Percentiles rank a stretch among this genome's conserved stretches.
These are phyloP conservation scores for Stereum hirsutum DNA, from an alignment of 1,284 basidiomycete species.

Conservation along the genomic window DNA sequence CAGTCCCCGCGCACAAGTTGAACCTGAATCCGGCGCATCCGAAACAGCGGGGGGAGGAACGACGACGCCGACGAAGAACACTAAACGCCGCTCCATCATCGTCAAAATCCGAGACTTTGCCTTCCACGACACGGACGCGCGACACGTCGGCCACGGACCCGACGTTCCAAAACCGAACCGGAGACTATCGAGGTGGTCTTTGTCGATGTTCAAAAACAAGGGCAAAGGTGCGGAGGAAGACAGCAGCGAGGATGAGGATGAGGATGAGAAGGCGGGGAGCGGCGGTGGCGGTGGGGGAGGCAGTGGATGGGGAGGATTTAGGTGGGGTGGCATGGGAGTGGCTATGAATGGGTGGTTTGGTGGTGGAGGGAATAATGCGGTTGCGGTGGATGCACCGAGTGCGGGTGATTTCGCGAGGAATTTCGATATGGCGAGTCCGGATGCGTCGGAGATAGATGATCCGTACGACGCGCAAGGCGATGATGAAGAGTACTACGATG, in stretches of 20 bases:
- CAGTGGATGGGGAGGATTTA: conserved; percentile 28
- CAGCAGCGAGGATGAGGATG: conserved; percentile 17
- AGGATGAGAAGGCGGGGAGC: conserved; percentile 31
- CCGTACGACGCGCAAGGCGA: conserved; percentile 4
- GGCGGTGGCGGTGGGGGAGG: conserved; percentile 26
- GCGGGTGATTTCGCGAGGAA: conserved; percentile 39
- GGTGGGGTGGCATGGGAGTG: conserved; percentile 32
- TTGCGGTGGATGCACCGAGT: conserved; percentile 23
- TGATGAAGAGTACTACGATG: conserved; percentile 7
- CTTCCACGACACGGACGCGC: conserved; percentile 39
- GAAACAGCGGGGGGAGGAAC: no score
- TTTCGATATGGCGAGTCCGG: conserved; percentile 27
- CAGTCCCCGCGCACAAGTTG: no score
- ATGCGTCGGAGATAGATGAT: conserved; percentile 21
- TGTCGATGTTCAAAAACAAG: conserved; percentile 19
- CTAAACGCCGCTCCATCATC: conserved; percentile 15
- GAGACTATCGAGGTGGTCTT: conserved; percentile 22
- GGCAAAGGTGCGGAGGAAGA: conserved; percentile 17
- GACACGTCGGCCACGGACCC: conserved; percentile 43
- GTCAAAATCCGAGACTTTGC: conserved; percentile 61
- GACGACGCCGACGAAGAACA: conserved; percentile 9
- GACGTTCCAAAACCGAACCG: conserved; percentile 44
- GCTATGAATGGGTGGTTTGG: conserved; percentile 16
- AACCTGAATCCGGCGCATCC: no score
- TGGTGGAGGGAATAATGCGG: neutral